Evolutionary conservation across 2,329 filamentous ascomycete genomes (phyloP), one percentile per base, ranked within the genome.

Genomic region (Aureobasidium sp.): DNA sequence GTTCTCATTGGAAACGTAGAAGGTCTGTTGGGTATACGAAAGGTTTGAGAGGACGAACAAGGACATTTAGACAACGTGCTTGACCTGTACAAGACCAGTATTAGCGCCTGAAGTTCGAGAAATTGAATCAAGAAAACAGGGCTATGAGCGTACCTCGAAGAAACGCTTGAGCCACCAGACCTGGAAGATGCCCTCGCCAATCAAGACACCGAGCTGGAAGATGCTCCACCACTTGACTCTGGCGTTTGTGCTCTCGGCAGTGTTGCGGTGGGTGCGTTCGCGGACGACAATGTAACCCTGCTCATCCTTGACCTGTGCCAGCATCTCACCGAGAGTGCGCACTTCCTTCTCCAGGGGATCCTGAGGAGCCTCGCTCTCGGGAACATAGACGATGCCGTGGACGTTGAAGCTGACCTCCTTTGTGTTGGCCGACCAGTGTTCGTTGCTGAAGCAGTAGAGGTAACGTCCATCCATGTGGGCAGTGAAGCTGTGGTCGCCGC

Each of bases 331-430:
- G 64, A 99, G 84, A 71, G 84, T 81, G 71, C 87, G 87, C 67
- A 97, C 92, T 85, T 97, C 94, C 66, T 83, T 82, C 75, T 99
- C 94, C 67, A 99, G 81, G 22, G 94, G 94, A 72, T 97, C 93
- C 69, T 88, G 84, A 31, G 89, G 85, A 64, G 88, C 82, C 70
- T 97, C 93, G 64, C 84, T 81, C 76, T 97, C 94, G 61, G 90
- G 89, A 57, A 99, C 91, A 77, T 97, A 99, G 73, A 99, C 93
- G 67, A 99, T 91, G 69, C 94, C 94, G 78, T 99, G 94, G 58
- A 99, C 94, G 76, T 99, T 99, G 85, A 99, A 99, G 62, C 91
- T 96, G 60, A 99, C 93, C 76, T 99, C 94, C 79, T 99, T 99
- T 74, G 86, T 95, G 76, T 91, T 91, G 63, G 92, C 91, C 63